Conservation (phyloP, 2,329 filamentous ascomycete species). For the Aureobasidium subglaciale region DNA sequence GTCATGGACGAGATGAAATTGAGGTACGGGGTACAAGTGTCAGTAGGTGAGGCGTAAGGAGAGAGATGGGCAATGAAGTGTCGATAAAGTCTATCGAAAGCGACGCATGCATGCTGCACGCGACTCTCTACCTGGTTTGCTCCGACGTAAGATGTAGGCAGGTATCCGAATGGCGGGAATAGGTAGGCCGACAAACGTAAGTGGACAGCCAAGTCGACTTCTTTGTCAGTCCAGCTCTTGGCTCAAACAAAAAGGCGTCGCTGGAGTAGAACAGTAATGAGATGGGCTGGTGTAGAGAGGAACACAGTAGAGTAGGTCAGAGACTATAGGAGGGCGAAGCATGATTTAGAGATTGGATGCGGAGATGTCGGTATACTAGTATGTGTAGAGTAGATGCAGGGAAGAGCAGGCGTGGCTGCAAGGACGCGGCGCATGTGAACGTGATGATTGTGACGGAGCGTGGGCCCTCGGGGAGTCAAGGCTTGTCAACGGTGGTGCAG, state of each 20-base stretch:
- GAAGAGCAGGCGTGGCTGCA: no score
- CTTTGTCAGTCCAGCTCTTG: conserved; percentile 1
- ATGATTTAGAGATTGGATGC: background rate
- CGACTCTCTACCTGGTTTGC: background rate
- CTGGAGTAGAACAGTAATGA: background rate
- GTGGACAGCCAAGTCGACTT: background rate
- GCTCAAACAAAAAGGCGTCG: background rate
- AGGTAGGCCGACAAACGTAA: conserved; percentile 2
- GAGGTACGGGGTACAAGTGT: no score
- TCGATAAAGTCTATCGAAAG: conserved; percentile 4
- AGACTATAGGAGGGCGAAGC: background rate
- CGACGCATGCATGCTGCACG: conserved; percentile 1
- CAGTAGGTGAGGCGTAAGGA: no score
- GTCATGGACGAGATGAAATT: no score
- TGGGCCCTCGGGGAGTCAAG: background rate
- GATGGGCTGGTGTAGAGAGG: background rate
- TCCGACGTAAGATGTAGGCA: background rate
- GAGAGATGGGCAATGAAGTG: background rate
- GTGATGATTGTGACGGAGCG: background rate
- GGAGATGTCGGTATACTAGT: conserved; percentile 2
- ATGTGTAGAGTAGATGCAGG: background rate
- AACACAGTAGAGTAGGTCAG: background rate
- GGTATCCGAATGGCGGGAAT: background rate
- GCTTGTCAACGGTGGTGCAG: conserved; percentile 5
- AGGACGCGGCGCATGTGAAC: background rate